phyloP scores from a whole-genome alignment of 768 basidiomycete genomes.

The Leccinum arenicola region DNA sequence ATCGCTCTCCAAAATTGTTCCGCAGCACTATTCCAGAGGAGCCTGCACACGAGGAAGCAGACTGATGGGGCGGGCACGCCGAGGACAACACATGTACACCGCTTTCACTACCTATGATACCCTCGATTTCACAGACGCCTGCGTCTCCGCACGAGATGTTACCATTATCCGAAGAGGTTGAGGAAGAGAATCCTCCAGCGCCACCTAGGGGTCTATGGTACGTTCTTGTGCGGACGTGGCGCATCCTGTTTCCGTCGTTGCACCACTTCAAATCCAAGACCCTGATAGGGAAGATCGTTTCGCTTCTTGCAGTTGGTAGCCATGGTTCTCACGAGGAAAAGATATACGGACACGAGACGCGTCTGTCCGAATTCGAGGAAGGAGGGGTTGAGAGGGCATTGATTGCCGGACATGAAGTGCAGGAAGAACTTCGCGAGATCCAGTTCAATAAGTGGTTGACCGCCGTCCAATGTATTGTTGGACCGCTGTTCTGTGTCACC shows the following conservation, averaged over 20 bases:
- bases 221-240: slow-evolving; percentile 41
- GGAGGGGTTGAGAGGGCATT: slow-evolving; percentile 69
- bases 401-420: slow-evolving; percentile 71
- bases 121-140: slow-evolving; percentile 58
- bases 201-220: slow-evolving; percentile 36
- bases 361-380: slow-evolving; percentile 70
- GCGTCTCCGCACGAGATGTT: slow-evolving; percentile 41
- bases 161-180: slow-evolving; percentile 41
- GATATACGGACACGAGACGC: slow-evolving; percentile 36
- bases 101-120: slow-evolving; percentile 37
- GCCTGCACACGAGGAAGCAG: slow-evolving; percentile 9
- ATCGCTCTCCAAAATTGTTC: slow-evolving; percentile 41
- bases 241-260: slow-evolving; percentile 84
- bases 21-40: slow-evolving; percentile 28
- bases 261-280: slow-evolving; percentile 72
- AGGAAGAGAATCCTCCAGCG: slow-evolving; percentile 40
- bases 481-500: slow-evolving; percentile 71
- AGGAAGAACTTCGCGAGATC: slow-evolving; percentile 66
- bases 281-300: slow-evolving; percentile 64
- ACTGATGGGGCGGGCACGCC: slow-evolving; percentile 3
- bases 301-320: slow-evolving; percentile 62
- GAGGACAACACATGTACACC: slow-evolving; percentile 14
- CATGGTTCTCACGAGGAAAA: slow-evolving; percentile 23
- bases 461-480: slow-evolving; percentile 78
- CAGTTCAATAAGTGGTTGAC: slow-evolving; percentile 80